Conservation (phyloP, 2,329 filamentous ascomycete genomes). For the Elsinoe perseae region DNA sequence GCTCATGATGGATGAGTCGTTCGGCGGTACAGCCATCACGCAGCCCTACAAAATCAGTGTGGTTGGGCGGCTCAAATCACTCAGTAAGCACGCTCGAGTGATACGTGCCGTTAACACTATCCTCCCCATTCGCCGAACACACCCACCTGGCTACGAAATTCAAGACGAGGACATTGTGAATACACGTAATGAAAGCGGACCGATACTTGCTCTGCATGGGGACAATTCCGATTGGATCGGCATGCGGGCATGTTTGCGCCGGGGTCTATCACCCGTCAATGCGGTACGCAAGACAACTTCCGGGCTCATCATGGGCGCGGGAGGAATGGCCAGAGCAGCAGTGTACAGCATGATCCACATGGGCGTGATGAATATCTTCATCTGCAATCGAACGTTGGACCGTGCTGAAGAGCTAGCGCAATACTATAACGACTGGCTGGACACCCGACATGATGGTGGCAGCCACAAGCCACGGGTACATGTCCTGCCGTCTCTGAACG, state of each 20-base stretch:
- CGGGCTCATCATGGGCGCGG: slow-evolving; percentile 50
- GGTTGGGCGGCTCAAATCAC: slow-evolving; percentile 54
- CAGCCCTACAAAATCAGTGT: slow-evolving; percentile 69
- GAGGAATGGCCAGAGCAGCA: slow-evolving; percentile 70
- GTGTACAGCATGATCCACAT: slow-evolving; percentile 72
- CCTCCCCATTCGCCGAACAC: slow-evolving; percentile 57
- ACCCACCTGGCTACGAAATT: slow-evolving; percentile 23
- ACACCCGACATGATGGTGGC: slow-evolving; percentile 14
- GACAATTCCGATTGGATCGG: slow-evolving; percentile 81
- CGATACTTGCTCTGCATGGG: slow-evolving; percentile 62
- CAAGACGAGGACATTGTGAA: slow-evolving; percentile 46
- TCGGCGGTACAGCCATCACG: slow-evolving; percentile 64
- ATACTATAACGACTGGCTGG: slow-evolving; percentile 54
- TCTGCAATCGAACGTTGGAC: slow-evolving; percentile 62
- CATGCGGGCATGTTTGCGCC: slow-evolving; percentile 62
- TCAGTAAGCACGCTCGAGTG: slow-evolving; percentile 64
- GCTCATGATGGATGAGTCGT: slow-evolving; percentile 57
- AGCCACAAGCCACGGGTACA: slow-evolving; percentile 36
- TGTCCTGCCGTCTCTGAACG: slow-evolving; percentile 51
- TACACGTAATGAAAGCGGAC: slow-evolving; percentile 56
- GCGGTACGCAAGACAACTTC: slow-evolving; percentile 47
- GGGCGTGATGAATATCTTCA: slow-evolving; percentile 66
- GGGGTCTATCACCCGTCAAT: slow-evolving; percentile 64
- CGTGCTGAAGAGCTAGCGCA: slow-evolving; percentile 59
- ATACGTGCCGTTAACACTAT: slow-evolving; percentile 72